Base-by-base conservation (phyloP, 2,329 filamentous ascomycete species). In the Fusarium zealandicum region DNA sequence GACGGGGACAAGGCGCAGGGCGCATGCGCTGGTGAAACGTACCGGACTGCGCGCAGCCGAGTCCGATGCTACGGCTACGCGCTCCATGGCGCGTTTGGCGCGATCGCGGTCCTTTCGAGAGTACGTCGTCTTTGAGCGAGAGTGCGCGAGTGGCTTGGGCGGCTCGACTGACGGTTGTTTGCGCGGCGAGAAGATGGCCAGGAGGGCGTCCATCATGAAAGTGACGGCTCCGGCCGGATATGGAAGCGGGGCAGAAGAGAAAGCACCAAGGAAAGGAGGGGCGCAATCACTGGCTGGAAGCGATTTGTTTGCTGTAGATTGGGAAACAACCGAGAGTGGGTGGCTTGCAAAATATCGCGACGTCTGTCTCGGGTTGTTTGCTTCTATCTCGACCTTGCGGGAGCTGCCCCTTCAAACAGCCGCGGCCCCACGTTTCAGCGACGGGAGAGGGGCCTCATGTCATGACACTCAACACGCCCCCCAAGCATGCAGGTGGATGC, bases 141-240 rank as follows among this genome's bases (percentile, higher is more conserved):
- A 42, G 20, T 55, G 52, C 37, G 50, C 14, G 42, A 56, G 54
- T 22, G 64, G 51, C 43, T 65, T 61, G 11, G 52, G 28, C 30
- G 54, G 46, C 31, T 47, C 17, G 36, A 42, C 32, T 17, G 39
- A 14, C 11, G 44, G 43, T 44, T 59, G 54, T 49, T 68, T 68
- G n/a, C 60, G 54, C 37, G 66, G 66, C 27, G 66, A 67, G 27
- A 66, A 46, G 8, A 64, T 48, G 28, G 51, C 49, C 9, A 59
- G 27, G 9, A 65, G n/a, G 14, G 47, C 35, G 7, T 61, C 46
- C 57, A 64, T 64, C 17, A 22, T 54, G 40, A 20, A 38, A 38
- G 18, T 16, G 11, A 14, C 12, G 5, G 12, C 16, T 16, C 20
- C 5, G 14, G 16, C 22, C 2, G 17, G 12, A 31, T 2, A 5